Percentiles rank a stretch among this genome's conserved stretches.
These are phyloP conservation scores for Trichoderma sp. DNA, from an alignment of 2,329 filamentous ascomycete genomes.

Conservation along the genomic window DNA sequence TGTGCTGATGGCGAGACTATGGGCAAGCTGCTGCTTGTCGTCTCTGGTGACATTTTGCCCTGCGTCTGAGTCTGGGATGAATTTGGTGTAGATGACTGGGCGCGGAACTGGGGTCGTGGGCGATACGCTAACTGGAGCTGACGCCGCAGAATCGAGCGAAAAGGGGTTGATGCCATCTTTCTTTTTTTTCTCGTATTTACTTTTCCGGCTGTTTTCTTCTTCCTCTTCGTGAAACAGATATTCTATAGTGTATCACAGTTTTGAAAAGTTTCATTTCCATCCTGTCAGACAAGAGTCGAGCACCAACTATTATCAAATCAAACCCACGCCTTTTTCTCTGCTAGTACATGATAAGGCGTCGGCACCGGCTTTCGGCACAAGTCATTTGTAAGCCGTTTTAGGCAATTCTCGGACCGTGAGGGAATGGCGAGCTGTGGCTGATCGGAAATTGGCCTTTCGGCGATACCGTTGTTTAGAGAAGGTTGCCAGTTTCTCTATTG, in stretches of 20 bases:
- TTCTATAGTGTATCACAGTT: neutral
- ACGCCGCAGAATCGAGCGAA: constrained; percentile 11
- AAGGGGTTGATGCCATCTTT: constrained; percentile 11
- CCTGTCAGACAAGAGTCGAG: neutral
- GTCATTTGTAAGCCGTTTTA: constrained; percentile 17
- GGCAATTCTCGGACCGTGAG: constrained; percentile 8
- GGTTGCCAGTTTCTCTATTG: neutral
- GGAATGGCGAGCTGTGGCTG: neutral
- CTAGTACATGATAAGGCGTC: constrained; percentile 1
- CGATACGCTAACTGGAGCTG: constrained; percentile 12
- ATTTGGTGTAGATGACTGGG: constrained; percentile 16
- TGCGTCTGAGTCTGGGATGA: neutral
- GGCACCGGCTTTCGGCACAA: neutral
- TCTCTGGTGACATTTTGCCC: neutral
- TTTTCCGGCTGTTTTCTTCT: neutral
- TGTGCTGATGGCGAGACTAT: neutral
- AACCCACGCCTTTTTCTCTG: neutral
- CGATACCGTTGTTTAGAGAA: neutral
- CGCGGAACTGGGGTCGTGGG: neutral
- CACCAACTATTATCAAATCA: neutral
- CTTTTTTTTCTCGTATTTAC: neutral
- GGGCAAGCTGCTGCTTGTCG: neutral
- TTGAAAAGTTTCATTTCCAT: neutral
- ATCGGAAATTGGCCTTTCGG: neutral
- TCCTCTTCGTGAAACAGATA: neutral